Evolutionary conservation across 257 asterid genomes (phyloP), one percentile per base, ranked within the genome.

Genomic region (Plantago major): DNA sequence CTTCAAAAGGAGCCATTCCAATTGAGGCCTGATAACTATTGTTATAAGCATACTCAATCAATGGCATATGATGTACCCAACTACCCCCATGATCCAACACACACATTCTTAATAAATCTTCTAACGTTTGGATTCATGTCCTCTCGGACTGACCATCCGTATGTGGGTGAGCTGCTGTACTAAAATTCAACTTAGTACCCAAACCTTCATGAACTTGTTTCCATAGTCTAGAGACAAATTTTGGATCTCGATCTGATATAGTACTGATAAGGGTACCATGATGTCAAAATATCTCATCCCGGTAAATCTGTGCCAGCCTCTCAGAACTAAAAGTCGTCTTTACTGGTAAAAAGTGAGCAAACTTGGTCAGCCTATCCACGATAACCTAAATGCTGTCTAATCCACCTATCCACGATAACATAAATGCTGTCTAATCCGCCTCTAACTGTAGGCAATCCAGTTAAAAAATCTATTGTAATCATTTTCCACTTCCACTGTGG

Each of bases 311-410:
- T n/a, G n/a, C n/a, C n/a, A n/a, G n/a, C n/a, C n/a, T n/a, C n/a
- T n/a, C n/a, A n/a, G n/a, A n/a, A n/a, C n/a, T n/a, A n/a, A n/a
- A 40, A 2, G 64, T 58, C 10, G 10, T 17, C 12, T 11, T 37
- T 2, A 58, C 22, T 18, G 47, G 64, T 3, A 58, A 16, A 26
- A 58, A 58, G 15, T 58, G 64, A 42, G 64, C 64, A n/a, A n/a
- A n/a, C n/a, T n/a, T n/a, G n/a, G n/a, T n/a, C n/a, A n/a, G n/a
- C n/a, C n/a, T n/a, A n/a, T n/a, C n/a, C n/a, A n/a, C n/a, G n/a
- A n/a, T n/a, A n/a, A n/a, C n/a, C n/a, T n/a, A n/a, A n/a, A n/a
- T n/a, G n/a, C n/a, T n/a, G n/a, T n/a, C n/a, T n/a, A n/a, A n/a
- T 58, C 0, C 40, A 4, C 10, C 64, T 4, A 17, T 40, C 64